Percentiles rank a stretch among this genome's conserved stretches.
Conservation (phyloP, 2,329 filamentous ascomycete species). For the Fusarium haematococcum region DNA sequence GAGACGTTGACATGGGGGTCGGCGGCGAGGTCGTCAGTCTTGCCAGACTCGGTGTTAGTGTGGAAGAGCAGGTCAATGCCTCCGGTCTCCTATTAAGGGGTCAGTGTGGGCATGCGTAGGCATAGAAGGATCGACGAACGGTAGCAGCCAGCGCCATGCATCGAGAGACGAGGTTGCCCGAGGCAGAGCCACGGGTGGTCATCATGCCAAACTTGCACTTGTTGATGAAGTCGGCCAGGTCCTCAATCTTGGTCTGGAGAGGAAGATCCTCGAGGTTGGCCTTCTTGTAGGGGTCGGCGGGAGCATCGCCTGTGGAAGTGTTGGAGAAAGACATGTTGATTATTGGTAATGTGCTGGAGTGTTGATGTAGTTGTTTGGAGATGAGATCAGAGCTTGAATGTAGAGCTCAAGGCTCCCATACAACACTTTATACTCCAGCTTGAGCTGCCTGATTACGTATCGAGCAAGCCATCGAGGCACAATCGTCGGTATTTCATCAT, state of each 20-base stretch:
- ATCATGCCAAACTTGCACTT: constrained; percentile 88
- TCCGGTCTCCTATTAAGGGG: constrained; percentile 71
- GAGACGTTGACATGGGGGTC: constrained; percentile 84
- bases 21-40: constrained; percentile 81
- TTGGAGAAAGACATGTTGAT: constrained; percentile 61
- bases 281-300: constrained; percentile 82
- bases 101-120: not conserved
- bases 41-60: constrained; percentile 90
- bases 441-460: constrained; percentile 23
- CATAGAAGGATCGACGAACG: constrained; percentile 58
- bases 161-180: constrained; percentile 78
- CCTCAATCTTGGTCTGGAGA: constrained; percentile 80
- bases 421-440: constrained; percentile 35
- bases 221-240: constrained; percentile 77
- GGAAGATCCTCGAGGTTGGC: constrained; percentile 74
- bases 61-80: constrained; percentile 89
- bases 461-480: constrained; percentile 32
- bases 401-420: constrained; percentile 7
- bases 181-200: constrained; percentile 77
- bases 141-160: constrained; percentile 88
- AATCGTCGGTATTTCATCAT: constrained; percentile 46
- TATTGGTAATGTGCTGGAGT: constrained; percentile 9
- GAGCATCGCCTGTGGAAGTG: constrained; percentile 70
- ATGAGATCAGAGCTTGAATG: constrained; percentile 14
- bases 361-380: constrained; percentile 13